phyloP scores from a whole-genome alignment of 192 early-diverging fungal genomes.

The Coemansia sp. region DNA sequence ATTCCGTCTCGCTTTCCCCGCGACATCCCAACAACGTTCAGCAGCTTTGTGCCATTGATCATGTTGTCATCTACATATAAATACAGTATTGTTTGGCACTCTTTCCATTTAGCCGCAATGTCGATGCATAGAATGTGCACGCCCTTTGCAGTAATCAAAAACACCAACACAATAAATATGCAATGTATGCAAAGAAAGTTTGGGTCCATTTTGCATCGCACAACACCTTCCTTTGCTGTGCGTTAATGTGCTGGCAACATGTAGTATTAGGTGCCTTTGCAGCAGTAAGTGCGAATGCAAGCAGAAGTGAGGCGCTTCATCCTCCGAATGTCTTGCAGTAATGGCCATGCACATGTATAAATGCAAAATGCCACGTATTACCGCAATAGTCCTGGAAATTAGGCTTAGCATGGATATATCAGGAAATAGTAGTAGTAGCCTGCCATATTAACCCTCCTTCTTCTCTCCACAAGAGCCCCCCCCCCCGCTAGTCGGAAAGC shows the following conservation, averaged over 20 bases:
- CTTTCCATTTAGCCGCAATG: neutral
- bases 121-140: neutral
- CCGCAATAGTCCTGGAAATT: constrained; percentile 5
- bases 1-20: constrained; percentile 84
- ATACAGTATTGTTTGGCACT: neutral
- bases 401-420: neutral
- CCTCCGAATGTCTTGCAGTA: neutral
- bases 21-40: constrained; percentile 86
- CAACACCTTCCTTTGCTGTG: neutral
- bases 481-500: neutral
- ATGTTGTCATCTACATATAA: constrained; percentile 71
- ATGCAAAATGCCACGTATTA: neutral
- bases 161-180: constrained; percentile 8
- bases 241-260: neutral
- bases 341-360: neutral
- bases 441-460: neutral
- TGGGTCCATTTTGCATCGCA: neutral
- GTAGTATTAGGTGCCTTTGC: neutral
- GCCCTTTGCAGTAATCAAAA: neutral
- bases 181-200: neutral
- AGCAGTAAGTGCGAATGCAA: constrained; percentile 17
- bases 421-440: neutral
- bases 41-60: constrained; percentile 84
- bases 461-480: neutral
- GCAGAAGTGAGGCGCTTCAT: neutral